phyloP scores from a whole-genome alignment of 768 basidiomycete genomes.

The Exidia glandulosa region DNA sequence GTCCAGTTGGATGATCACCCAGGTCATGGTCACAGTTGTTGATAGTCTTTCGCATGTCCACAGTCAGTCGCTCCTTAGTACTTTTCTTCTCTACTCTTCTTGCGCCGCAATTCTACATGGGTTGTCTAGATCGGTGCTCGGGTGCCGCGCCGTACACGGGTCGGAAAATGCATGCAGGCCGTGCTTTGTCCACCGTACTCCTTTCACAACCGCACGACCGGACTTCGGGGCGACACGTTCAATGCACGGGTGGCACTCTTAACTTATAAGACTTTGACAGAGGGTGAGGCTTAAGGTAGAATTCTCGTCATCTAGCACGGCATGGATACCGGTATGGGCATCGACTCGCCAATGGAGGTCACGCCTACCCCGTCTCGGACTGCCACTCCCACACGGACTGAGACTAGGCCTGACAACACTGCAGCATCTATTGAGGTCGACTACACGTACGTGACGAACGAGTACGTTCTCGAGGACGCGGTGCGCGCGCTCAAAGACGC shows the following conservation, averaged over 20 bases:
- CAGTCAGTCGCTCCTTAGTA: background rate
- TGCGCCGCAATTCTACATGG: background rate
- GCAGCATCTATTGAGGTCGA: too few relatives aligned
- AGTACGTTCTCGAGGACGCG: background rate
- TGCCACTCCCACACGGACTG: too few relatives aligned
- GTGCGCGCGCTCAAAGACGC: constrained; percentile 2
- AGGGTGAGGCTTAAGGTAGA: too few relatives aligned
- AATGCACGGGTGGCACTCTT: too few relatives aligned
- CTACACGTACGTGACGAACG: background rate
- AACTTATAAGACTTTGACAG: too few relatives aligned
- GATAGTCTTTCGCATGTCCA: background rate
- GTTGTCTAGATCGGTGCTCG: background rate
- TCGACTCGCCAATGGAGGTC: too few relatives aligned
- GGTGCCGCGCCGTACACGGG: background rate
- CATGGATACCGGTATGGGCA: too few relatives aligned
- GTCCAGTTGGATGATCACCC: background rate
- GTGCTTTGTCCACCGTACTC: background rate
- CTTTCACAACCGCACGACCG: too few relatives aligned
- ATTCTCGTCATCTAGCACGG: too few relatives aligned
- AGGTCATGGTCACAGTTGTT: background rate
- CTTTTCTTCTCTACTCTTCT: background rate
- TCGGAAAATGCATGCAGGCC: background rate
- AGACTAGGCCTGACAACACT: too few relatives aligned
- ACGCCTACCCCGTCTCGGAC: too few relatives aligned
- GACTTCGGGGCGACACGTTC: too few relatives aligned